Base-by-base conservation (phyloP, 805 yeast species). In the Lachancea dasiensis region DNA sequence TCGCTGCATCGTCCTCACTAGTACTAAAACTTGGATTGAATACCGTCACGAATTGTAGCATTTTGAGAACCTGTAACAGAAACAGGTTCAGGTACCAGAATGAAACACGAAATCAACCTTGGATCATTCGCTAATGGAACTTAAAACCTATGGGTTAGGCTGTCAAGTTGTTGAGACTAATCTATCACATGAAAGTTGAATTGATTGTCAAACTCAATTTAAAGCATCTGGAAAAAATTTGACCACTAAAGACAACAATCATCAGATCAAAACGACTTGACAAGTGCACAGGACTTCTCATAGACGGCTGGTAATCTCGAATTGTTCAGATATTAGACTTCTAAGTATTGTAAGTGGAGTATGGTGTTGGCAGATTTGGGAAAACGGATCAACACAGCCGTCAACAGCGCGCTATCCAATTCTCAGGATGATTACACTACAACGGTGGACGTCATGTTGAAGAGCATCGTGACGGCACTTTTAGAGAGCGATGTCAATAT, bases 401-500 rank as follows among this genome's bases (percentile, higher is more conserved):
- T 83, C 36, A 67, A 78, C 31, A 75, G 73, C 42, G 77, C 82
- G 31, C 67, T 84, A 25, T 65, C 85, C 6, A 64, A 60, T 35
- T 73, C 69, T 13, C 69, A 75, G 27, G 81, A 75, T 43, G 85
- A 79, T 40, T 72, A 71, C 46, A 66, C 63, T 25, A 60, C 68
- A 20, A 81, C 80, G 10, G 72, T 83, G 36, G 86, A 81, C 52
- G 58, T 58, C 22, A 75, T 89, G 81, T 66, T 92, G 50, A 90
- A 90, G 59, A 95, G 84, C 51, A 80, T 90, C 36, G 85, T 94
- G 41, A 80, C 84, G 42, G 98, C 98, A 0, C 71, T 90, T 40
- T 68, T 92, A 41, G 96, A 89, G 61, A 73, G 92, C n/a, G 98
- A 90, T 62, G 97, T 90, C 17, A 92, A 92, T 55, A 79, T 92